phyloP scores from a whole-genome alignment of 208 protist species.

The Acanthamoeba rhysodes region DNA sequence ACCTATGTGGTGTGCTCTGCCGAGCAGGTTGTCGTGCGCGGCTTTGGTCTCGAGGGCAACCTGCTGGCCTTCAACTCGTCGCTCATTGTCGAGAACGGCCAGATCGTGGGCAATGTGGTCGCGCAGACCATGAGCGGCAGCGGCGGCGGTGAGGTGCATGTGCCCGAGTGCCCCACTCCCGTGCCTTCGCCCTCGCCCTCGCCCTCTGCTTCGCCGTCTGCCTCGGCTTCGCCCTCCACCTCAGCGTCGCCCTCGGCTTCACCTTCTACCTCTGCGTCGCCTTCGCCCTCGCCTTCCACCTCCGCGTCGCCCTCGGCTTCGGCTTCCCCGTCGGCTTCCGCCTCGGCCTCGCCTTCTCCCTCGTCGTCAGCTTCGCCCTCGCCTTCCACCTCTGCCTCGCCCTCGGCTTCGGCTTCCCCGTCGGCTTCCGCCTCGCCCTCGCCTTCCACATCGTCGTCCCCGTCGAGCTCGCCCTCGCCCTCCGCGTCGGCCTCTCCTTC shows the following conservation, averaged over 20 bases:
- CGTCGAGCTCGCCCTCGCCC: background rate
- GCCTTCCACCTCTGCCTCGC: background rate
- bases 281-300: background rate
- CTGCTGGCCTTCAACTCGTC: conserved; percentile 1
- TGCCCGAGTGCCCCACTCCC: background rate
- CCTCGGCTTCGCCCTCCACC: background rate
- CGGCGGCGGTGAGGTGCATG: conserved; percentile 30
- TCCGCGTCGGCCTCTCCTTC: background rate
- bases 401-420: background rate
- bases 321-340: background rate
- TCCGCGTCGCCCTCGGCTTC: background rate
- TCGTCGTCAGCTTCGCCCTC: background rate
- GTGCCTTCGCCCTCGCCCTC: background rate
- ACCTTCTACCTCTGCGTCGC: background rate
- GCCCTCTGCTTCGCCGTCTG: background rate
- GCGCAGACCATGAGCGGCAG: background rate
- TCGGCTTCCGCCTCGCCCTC: background rate
- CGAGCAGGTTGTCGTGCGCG: background rate
- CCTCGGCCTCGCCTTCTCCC: background rate
- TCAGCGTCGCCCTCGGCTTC: background rate
- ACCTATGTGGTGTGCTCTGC: conserved; percentile 17
- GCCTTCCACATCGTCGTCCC: background rate
- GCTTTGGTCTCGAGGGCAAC: conserved; percentile 18
- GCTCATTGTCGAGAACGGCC: background rate
- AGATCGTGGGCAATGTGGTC: conserved; percentile 9